These are phyloP conservation scores for Umbilicus rupestris DNA, from an alignment of 164 flowering plant genomes.

Conservation along the genomic window DNA sequence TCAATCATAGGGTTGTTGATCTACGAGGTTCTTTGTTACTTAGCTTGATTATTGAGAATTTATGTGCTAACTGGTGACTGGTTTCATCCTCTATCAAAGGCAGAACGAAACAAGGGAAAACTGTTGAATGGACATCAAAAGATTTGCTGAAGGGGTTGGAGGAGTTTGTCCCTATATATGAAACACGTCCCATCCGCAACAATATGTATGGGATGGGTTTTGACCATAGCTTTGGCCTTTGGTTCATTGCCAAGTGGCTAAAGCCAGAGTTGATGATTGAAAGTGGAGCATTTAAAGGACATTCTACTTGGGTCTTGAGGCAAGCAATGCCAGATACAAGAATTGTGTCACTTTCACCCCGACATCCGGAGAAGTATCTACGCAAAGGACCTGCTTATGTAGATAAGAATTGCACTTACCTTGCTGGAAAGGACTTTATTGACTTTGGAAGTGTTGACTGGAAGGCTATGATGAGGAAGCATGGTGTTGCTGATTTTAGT, in stretches of 20 bases:
- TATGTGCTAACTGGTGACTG: constrained; percentile 6
- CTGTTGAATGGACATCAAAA: constrained; percentile 84
- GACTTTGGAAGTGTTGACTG: constrained; percentile 92
- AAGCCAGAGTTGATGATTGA: constrained; percentile 93
- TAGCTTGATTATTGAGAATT: neutral
- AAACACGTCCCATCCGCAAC: constrained; percentile 83
- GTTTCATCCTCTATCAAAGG: constrained; percentile 69
- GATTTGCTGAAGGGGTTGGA: constrained; percentile 86
- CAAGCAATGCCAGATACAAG: constrained; percentile 84
- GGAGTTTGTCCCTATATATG: constrained; percentile 93
- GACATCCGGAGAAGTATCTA: constrained; percentile 94
- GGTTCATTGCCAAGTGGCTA: constrained; percentile 92
- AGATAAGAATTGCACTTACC: constrained; percentile 93
- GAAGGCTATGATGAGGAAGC: constrained; percentile 60
- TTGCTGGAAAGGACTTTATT: constrained; percentile 90
- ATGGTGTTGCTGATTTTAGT: constrained; percentile 60
- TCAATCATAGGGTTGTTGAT: too few species aligned
- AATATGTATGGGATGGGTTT: constrained; percentile 98
- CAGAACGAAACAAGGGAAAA: constrained; percentile 93
- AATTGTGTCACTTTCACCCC: constrained; percentile 71
- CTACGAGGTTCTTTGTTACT: neutral
- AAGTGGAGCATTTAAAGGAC: constrained; percentile 98
- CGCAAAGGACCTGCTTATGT: constrained; percentile 97
- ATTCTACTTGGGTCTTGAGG: constrained; percentile 95
- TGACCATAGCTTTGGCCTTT: constrained; percentile 98